Percentiles rank a stretch among this genome's conserved stretches.
phyloP scores from a whole-genome alignment of 345 rosid genomes.

The Capsella bursapastoris region DNA sequence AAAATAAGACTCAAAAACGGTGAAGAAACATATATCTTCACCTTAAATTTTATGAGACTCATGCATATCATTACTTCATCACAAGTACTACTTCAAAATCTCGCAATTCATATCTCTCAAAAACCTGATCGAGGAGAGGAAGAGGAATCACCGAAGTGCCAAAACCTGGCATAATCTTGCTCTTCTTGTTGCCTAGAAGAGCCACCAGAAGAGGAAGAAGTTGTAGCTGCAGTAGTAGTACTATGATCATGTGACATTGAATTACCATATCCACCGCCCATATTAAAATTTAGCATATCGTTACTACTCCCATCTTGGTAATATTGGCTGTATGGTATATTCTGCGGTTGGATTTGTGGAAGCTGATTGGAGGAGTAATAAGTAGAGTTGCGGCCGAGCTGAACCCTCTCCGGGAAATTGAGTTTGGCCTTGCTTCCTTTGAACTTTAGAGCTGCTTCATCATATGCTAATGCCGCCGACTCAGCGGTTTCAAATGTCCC shows the following conservation, averaged over 20 bases:
- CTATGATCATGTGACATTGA: slow-evolving; percentile 39
- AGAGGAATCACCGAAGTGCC: slow-evolving; percentile 43
- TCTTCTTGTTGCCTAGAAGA: slow-evolving; percentile 47
- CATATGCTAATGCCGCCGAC: slow-evolving; percentile 78
- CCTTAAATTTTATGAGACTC: not conserved
- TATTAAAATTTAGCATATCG: slow-evolving; percentile 34
- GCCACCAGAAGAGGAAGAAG: slow-evolving; percentile 44
- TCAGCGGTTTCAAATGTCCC: slow-evolving; percentile 84
- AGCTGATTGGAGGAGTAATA: slow-evolving; percentile 34
- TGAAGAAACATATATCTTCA: slow-evolving; percentile 25
- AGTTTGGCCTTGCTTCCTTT: slow-evolving; percentile 87
- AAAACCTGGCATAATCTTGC: slow-evolving; percentile 39
- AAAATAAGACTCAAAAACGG: slow-evolving; percentile 7
- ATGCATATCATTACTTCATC: slow-evolving; percentile 5
- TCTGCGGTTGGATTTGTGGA: slow-evolving; percentile 24
- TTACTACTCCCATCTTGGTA: slow-evolving; percentile 35
- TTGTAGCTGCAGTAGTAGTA: slow-evolving; percentile 32
- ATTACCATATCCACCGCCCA: slow-evolving; percentile 29
- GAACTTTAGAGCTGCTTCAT: slow-evolving; percentile 78
- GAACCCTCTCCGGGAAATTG: slow-evolving; percentile 77
- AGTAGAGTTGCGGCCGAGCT: slow-evolving; percentile 35
- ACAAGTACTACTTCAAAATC: slow-evolving; percentile 7
- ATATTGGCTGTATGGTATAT: slow-evolving; percentile 33
- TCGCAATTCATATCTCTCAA: slow-evolving; percentile 22
- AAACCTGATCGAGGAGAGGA: slow-evolving; percentile 35